A percentile compares a stretch with the other conserved stretches of the same genome.
phyloP scores from a whole-genome alignment of 148 eudicot genomes.

The Cornus suecica region DNA sequence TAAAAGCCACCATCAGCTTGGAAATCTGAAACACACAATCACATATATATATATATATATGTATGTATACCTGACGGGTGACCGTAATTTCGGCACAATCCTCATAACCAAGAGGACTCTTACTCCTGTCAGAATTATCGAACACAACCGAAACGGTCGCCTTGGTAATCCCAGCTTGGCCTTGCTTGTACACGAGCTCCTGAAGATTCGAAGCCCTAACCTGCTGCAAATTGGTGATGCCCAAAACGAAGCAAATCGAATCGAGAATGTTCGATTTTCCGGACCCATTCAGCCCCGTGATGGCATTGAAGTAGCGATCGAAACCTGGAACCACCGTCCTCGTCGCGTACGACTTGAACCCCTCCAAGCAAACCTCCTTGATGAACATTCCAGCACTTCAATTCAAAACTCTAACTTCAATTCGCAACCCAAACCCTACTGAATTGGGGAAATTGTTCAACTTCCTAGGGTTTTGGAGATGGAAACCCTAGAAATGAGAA shows the following conservation, averaged over 20 bases:
- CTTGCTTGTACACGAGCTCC: slow-evolving; percentile 96
- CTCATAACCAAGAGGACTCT: slow-evolving; percentile 92
- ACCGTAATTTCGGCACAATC: slow-evolving; percentile 85
- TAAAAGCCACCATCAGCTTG: no score
- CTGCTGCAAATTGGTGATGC: slow-evolving; percentile 94
- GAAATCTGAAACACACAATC: no score
- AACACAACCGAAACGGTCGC: slow-evolving; percentile 88
- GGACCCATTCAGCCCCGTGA: slow-evolving; percentile 91
- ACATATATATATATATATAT: no score
- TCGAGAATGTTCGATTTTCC: slow-evolving; percentile 95
- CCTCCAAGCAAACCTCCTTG: slow-evolving; percentile 84
- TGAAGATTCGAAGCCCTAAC: slow-evolving; percentile 97
- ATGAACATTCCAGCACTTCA: no score
- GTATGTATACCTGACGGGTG: slow-evolving; percentile 94
- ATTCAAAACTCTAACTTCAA: slow-evolving; percentile 11
- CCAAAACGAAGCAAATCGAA: slow-evolving; percentile 91
- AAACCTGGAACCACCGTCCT: slow-evolving; percentile 80
- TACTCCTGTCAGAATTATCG: slow-evolving; percentile 65
- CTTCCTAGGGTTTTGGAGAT: neutral
- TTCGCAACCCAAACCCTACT: neutral
- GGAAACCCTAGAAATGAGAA: neutral
- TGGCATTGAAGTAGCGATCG: slow-evolving; percentile 91
- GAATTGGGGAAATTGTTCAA: neutral
- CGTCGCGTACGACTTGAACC: slow-evolving; percentile 97
- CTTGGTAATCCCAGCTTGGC: slow-evolving; percentile 96